Conservation (phyloP, 345 rosid species). For the Citrus australasica region DNA sequence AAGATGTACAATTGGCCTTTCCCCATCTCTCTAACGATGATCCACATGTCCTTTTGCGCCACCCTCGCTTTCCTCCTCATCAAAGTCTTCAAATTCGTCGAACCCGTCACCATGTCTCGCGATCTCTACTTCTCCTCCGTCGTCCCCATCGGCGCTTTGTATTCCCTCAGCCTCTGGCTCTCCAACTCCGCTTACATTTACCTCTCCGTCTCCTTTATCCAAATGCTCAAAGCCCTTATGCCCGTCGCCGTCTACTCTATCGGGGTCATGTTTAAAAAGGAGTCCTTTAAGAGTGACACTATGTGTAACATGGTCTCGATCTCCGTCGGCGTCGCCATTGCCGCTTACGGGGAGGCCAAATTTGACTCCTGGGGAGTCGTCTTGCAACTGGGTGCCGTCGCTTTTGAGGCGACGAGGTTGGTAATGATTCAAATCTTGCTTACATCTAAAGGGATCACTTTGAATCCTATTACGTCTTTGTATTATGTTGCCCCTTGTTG, state of each 20-base stretch:
- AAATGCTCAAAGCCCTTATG: constrained; percentile 97
- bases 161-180: constrained; percentile 88
- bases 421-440: constrained; percentile 93
- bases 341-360: constrained; percentile 93
- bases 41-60: constrained; percentile 97
- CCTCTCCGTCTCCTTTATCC: constrained; percentile 93
- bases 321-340: constrained; percentile 85
- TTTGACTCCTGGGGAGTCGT: constrained; percentile 88
- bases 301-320: constrained; percentile 94
- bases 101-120: constrained; percentile 82
- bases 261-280: constrained; percentile 69
- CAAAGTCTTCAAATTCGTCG: constrained; percentile 87
- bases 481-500: constrained; percentile 93
- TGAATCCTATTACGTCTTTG: constrained; percentile 81
- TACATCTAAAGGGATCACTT: constrained; percentile 72
- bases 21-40: constrained; percentile 96
- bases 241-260: constrained; percentile 96
- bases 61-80: constrained; percentile 78
- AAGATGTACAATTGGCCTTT: constrained; percentile 98
- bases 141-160: constrained; percentile 89
- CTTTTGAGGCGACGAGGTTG: constrained; percentile 87
- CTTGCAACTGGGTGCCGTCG: constrained; percentile 88
- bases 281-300: constrained; percentile 59
- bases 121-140: constrained; percentile 81
- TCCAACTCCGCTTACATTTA: constrained; percentile 98